Evolutionary conservation across 2,329 filamentous ascomycete species (phyloP).

Genomic region (Pyricularia sp.): DNA sequence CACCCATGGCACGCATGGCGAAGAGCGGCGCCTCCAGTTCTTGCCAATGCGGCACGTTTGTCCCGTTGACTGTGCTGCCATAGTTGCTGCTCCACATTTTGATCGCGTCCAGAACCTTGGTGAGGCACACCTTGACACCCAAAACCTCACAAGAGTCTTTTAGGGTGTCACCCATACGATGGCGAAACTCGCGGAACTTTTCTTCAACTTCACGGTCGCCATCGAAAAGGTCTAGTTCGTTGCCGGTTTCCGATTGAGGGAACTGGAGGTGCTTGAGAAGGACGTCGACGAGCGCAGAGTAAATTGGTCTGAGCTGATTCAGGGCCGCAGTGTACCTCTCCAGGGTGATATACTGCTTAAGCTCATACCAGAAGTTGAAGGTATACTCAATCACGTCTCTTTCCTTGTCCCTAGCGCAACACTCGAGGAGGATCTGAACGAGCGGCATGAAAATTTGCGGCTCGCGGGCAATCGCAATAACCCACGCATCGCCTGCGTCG

Average conservation of each 20-base stretch:
- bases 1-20: constrained; percentile 88
- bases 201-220: constrained; percentile 94
- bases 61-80: constrained; percentile 61
- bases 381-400: constrained; percentile 88
- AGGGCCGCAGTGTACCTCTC: constrained; percentile 83
- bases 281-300: constrained; percentile 82
- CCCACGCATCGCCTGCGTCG: constrained; percentile 91
- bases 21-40: constrained; percentile 92
- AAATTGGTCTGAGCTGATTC: constrained; percentile 68
- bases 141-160: constrained; percentile 97
- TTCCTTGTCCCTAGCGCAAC: constrained; percentile 76
- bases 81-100: constrained; percentile 82
- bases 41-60: constrained; percentile 88
- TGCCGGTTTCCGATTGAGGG: constrained; percentile 63
- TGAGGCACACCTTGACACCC: constrained; percentile 81
- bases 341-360: constrained; percentile 90
- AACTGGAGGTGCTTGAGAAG: constrained; percentile 87
- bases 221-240: constrained; percentile 81
- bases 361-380: constrained; percentile 96
- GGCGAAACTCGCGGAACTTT: constrained; percentile 92
- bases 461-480: constrained; percentile 78
- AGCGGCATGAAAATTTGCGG: constrained; percentile 73
- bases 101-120: constrained; percentile 79
- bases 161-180: constrained; percentile 94
- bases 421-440: constrained; percentile 88